phyloP scores from a whole-genome alignment of 2,329 filamentous ascomycete genomes.

The Lecanoromycetidae sp. region DNA sequence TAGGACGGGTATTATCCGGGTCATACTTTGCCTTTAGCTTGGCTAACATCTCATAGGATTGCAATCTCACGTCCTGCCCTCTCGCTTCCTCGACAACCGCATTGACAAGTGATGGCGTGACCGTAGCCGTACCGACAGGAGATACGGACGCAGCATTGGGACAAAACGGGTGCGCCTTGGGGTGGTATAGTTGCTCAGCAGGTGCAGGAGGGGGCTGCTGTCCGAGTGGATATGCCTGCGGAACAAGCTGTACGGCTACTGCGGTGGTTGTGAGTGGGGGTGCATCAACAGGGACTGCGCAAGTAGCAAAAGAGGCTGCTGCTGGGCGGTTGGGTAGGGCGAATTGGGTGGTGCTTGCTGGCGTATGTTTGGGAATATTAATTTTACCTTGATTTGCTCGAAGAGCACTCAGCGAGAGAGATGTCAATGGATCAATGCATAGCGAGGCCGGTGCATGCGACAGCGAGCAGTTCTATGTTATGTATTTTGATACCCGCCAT shows the following conservation, averaged over 20 bases:
- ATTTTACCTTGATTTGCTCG: not conserved
- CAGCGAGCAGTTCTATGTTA: too few relatives aligned
- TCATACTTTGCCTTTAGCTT: too few relatives aligned
- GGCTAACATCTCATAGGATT: too few relatives aligned
- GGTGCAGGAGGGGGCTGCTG: conserved; percentile 70
- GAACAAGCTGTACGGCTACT: conserved; percentile 56
- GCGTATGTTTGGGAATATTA: not conserved
- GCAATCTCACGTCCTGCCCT: conserved; percentile 68
- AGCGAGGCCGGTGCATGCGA: too few relatives aligned
- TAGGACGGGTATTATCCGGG: too few relatives aligned
- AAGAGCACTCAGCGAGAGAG: too few relatives aligned
- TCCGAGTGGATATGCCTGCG: conserved; percentile 64
- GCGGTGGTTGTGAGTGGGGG: conserved; percentile 31
- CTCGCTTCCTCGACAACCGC: conserved; percentile 50
- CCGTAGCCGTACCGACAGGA: conserved; percentile 53
- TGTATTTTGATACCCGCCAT: too few relatives aligned
- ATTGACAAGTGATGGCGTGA: conserved; percentile 51
- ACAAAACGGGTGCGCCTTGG: conserved; percentile 53
- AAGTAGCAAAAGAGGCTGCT: conserved; percentile 20
- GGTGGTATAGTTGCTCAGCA: conserved; percentile 63
- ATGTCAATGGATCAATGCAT: too few relatives aligned
- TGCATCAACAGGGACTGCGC: conserved; percentile 42
- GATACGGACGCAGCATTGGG: not conserved
- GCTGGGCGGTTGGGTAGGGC: not conserved
- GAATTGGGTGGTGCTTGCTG: not conserved